Base-by-base conservation (phyloP, 441 rosid genomes). In the Capsella rubella region DNA sequence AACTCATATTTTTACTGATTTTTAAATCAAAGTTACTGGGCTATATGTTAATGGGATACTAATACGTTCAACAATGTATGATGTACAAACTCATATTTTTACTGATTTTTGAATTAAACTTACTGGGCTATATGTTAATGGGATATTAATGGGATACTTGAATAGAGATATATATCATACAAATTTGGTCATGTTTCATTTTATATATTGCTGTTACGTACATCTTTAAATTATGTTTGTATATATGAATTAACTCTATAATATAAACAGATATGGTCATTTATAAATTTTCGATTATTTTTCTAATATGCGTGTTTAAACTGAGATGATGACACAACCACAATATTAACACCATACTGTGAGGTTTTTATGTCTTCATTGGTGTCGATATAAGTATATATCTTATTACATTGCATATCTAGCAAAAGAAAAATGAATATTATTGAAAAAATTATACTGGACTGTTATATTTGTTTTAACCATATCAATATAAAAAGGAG, bases 1-100 rank as follows among this genome's bases (percentile, higher is more conserved):
- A 31, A 31, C n/a, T 69, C 25, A 21, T 51, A 52, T n/a, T 28
- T 71, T 71, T 37, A 37, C 34, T 31, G 1, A 5, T 6, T 32
- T 42, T 21, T 1, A 56, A 18, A 4, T 58, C 7, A 34, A 34
- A 39, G 6, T 27, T 66, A 49, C 34, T 25, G 21, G 3, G 8
- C 12, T 9, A 37, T 37, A 35, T 35, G 1, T 42, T 39, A 47
- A 64, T 3, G 8, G 21, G n/a, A n/a, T n/a, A n/a, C n/a, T n/a
- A 62, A 42, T 52, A 37, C 49, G 18, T 58, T 70, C 63, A 42
- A 69, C 47, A 8, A 9, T 37, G 42, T 39, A 39, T 10, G 13
- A 2, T 3, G 42, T 39, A 39, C 42, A 39, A 31, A 31, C n/a
- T 69, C 25, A 21, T 51, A 52, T n/a, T 28, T 71, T 71, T 37